phyloP scores from a whole-genome alignment of 495 filamentous ascomycete species.

The Penicillium lividum region DNA sequence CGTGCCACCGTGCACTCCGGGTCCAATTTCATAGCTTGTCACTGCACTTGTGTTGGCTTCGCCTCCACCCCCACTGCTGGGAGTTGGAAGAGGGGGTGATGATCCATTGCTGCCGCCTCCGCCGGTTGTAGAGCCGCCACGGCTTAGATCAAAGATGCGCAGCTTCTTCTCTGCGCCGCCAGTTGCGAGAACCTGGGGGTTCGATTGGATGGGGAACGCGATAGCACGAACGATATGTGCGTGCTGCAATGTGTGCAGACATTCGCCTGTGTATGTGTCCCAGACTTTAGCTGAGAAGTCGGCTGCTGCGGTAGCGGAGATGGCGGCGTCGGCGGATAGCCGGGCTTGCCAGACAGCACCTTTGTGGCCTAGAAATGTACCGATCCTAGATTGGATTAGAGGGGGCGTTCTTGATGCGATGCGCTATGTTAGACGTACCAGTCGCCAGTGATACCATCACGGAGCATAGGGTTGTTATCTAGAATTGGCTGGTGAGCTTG shows the following conservation, averaged over 20 bases:
- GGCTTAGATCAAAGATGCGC: slow-evolving; percentile 84
- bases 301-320: slow-evolving; percentile 89
- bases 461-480: slow-evolving; percentile 98
- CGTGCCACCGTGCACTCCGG: slow-evolving; percentile 75
- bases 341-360: slow-evolving; percentile 95
- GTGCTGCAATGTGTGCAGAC: slow-evolving; percentile 83
- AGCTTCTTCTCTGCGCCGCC: slow-evolving; percentile 95
- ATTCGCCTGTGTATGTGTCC: slow-evolving; percentile 94
- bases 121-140: slow-evolving; percentile 19
- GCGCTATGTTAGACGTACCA: slow-evolving; percentile 58
- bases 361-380: slow-evolving; percentile 97
- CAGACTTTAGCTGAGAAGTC: slow-evolving; percentile 98
- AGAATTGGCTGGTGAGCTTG: slow-evolving; percentile 5
- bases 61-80: slow-evolving; percentile 24
- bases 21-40: slow-evolving; percentile 80
- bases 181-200: slow-evolving; percentile 79
- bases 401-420: too few species aligned
- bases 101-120: slow-evolving; percentile 39
- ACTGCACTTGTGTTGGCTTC: slow-evolving; percentile 38
- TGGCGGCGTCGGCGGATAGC: slow-evolving; percentile 81
- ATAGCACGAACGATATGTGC: slow-evolving; percentile 93
- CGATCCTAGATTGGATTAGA: slow-evolving; percentile 63
- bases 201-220: slow-evolving; percentile 76
- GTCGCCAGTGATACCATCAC: slow-evolving; percentile 94
- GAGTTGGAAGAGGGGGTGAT: slow-evolving; percentile 36